Percentiles rank a stretch among this genome's conserved stretches.
These are phyloP conservation scores for Pythium apleroticum DNA, from an alignment of 352 stramenopile genomes.

Conservation along the genomic window DNA sequence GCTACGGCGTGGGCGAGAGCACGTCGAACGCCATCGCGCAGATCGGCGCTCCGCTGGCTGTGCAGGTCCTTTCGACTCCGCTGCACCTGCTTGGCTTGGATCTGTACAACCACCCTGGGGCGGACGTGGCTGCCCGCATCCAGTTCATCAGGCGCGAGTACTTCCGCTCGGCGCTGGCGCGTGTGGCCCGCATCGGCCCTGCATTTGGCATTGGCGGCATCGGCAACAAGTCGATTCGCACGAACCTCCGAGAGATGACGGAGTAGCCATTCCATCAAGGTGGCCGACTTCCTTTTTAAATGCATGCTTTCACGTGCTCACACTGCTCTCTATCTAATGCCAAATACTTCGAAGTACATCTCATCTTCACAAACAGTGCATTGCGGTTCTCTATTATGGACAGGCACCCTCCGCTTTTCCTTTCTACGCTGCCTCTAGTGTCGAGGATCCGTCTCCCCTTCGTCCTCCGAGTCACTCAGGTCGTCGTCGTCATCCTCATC, in stretches of 20 bases:
- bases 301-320: not conserved
- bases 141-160: conserved; percentile 54
- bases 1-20: conserved; percentile 26
- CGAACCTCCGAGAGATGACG: conserved; percentile 13
- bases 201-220: conserved; percentile 67
- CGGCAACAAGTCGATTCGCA: conserved; percentile 42
- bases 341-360: too few species aligned
- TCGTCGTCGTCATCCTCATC: conserved; percentile 13
- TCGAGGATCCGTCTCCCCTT: not conserved
- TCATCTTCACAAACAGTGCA: too few species aligned
- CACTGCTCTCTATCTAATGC: not conserved
- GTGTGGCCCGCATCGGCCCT: conserved; percentile 54
- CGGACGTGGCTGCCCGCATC: conserved; percentile 18
- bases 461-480: conserved; percentile 6
- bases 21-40: conserved; percentile 40
- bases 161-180: conserved; percentile 39
- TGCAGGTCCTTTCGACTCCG: conserved; percentile 62
- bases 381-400: not conserved
- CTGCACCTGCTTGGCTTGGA: conserved; percentile 62
- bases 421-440: conserved; percentile 11
- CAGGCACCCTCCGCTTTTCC: conserved; percentile 6
- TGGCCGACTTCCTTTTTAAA: not conserved
- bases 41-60: conserved; percentile 39
- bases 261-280: not conserved
- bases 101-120: conserved; percentile 53